phyloP scores from a whole-genome alignment of 352 stramenopile species.

The Phytophthora melonis region DNA sequence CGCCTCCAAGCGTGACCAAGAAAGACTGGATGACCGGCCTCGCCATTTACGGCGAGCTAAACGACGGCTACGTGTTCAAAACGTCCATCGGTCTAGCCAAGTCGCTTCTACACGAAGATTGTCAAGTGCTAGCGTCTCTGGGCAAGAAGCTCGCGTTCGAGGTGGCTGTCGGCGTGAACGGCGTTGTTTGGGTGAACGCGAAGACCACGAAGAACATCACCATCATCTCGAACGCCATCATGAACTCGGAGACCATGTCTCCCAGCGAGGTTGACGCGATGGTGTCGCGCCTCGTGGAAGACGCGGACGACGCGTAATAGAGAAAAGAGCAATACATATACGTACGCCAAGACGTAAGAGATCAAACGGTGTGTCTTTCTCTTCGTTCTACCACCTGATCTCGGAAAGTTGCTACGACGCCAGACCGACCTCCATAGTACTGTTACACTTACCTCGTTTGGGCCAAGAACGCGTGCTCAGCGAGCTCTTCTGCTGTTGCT shows the following conservation, averaged over 20 bases:
- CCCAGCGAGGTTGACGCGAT: constrained; percentile 78
- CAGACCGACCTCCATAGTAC: constrained; percentile 11
- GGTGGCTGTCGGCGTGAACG: constrained; percentile 96
- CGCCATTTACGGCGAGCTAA: constrained; percentile 96
- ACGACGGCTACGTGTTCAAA: constrained; percentile 93
- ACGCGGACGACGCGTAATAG: constrained; percentile 55
- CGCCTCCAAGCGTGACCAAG: constrained; percentile 84
- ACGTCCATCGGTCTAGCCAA: constrained; percentile 84
- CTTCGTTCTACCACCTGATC: too few relatives aligned
- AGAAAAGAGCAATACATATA: constrained; percentile 28
- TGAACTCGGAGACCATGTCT: constrained; percentile 91
- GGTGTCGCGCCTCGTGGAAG: constrained; percentile 75
- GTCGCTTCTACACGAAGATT: constrained; percentile 75
- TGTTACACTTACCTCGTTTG: constrained; percentile 39
- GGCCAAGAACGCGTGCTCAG: constrained; percentile 66
- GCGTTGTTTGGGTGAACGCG: constrained; percentile 96
- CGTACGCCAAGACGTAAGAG: too few relatives aligned
- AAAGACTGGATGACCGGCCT: constrained; percentile 99
- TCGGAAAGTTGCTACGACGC: neutral
- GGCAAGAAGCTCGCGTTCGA: constrained; percentile 93
- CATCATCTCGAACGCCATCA: constrained; percentile 89
- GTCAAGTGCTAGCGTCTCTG: constrained; percentile 87
- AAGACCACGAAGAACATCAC: constrained; percentile 84
- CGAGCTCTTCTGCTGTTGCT: constrained; percentile 70
- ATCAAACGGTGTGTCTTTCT: too few relatives aligned